Conservation (phyloP, 768 basidiomycete species). For the Boletus edulis region DNA sequence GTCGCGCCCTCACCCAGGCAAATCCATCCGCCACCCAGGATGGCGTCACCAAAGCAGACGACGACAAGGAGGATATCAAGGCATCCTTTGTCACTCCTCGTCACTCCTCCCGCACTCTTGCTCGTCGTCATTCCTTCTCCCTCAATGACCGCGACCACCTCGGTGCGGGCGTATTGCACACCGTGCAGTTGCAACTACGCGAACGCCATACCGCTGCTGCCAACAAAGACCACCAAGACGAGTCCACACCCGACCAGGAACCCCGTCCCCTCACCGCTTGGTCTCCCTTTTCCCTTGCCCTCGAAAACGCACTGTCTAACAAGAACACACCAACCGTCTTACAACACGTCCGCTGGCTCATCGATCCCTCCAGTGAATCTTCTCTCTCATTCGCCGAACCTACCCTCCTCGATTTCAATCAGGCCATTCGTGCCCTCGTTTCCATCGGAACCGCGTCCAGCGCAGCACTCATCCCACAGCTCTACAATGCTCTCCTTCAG, state of each 20-base stretch:
- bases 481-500: slow-evolving; percentile 72
- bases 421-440: slow-evolving; percentile 49
- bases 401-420: slow-evolving; percentile 57
- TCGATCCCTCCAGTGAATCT: slow-evolving; percentile 34
- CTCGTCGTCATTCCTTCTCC: slow-evolving; percentile 61
- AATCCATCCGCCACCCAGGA: slow-evolving; percentile 60
- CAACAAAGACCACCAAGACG: slow-evolving; percentile 17
- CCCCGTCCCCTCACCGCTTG: slow-evolving; percentile 23
- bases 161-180: slow-evolving; percentile 53
- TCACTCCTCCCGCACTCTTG: slow-evolving; percentile 39
- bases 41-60: slow-evolving; percentile 42
- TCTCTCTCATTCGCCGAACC: slow-evolving; percentile 28
- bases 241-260: slow-evolving; percentile 14
- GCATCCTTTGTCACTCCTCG: slow-evolving; percentile 29
- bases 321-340: slow-evolving; percentile 7
- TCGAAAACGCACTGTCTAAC: slow-evolving; percentile 20
- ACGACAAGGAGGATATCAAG: slow-evolving; percentile 57
- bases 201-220: slow-evolving; percentile 51
- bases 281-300: slow-evolving; percentile 20
- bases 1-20: slow-evolving; percentile 71
- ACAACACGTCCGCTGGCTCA: slow-evolving; percentile 26
- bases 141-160: slow-evolving; percentile 34
- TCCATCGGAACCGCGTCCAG: slow-evolving; percentile 39
- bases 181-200: slow-evolving; percentile 62
- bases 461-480: slow-evolving; percentile 57